These are phyloP conservation scores for Cladosporium oxysporum DNA, from an alignment of 2,329 filamentous ascomycete species.

Conservation along the genomic window DNA sequence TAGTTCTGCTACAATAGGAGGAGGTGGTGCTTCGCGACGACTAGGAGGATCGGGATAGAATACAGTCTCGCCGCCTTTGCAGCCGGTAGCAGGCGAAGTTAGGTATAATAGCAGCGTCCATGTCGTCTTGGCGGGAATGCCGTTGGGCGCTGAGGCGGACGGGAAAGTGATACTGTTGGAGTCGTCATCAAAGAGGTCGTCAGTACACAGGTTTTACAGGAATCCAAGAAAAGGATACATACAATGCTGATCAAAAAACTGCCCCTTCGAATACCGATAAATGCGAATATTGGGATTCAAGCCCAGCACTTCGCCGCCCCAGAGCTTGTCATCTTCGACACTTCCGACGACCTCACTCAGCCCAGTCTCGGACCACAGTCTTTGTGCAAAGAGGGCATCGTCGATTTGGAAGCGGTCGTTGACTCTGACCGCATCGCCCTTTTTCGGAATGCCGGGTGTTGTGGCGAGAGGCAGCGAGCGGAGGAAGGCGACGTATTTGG, in stretches of 20 bases:
- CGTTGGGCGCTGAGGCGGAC: slow-evolving; percentile 42
- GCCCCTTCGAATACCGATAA: slow-evolving; percentile 81
- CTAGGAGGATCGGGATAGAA: slow-evolving; percentile 71
- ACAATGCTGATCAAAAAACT: slow-evolving; percentile 95
- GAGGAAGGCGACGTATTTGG: slow-evolving; percentile 73
- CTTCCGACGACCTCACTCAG: slow-evolving; percentile 60
- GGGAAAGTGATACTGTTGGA: slow-evolving; percentile 70
- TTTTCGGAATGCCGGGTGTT: slow-evolving; percentile 76
- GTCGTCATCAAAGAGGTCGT: slow-evolving; percentile 63
- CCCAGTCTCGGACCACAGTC: slow-evolving; percentile 76
- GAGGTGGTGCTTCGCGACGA: slow-evolving; percentile 41
- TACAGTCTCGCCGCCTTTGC: slow-evolving; percentile 83
- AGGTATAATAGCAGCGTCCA: slow-evolving; percentile 92
- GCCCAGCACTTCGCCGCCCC: slow-evolving; percentile 81
- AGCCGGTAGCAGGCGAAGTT: slow-evolving; percentile 72
- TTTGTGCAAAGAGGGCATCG: slow-evolving; percentile 71
- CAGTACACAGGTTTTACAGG: too few relatives aligned
- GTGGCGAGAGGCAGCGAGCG: slow-evolving; percentile 70
- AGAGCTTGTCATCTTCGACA: slow-evolving; percentile 48
- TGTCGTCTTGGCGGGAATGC: slow-evolving; percentile 67
- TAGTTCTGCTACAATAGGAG: slow-evolving; percentile 68
- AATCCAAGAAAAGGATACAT: slow-evolving; percentile 43
- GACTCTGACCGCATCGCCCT: slow-evolving; percentile 77
- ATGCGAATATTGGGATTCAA: slow-evolving; percentile 86
- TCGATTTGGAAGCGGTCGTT: slow-evolving; percentile 88